A percentile compares a stretch with the other conserved stretches of the same genome.
Evolutionary conservation across 169 alveolate genomes (phyloP).

Genomic region (Plasmodium cynomolgi): DNA sequence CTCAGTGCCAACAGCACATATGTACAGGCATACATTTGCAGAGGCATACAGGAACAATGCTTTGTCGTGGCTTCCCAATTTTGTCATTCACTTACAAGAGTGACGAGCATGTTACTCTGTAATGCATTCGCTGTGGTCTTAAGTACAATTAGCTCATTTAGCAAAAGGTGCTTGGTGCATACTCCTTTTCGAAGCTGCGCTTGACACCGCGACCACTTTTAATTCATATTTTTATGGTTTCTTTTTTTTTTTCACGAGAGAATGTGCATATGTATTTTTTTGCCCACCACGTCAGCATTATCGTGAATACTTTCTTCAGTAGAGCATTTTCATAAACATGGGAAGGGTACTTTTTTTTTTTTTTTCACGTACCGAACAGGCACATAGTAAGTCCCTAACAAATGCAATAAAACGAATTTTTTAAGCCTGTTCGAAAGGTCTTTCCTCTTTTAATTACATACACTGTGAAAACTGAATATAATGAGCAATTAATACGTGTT

Average conservation of each 20-base stretch:
- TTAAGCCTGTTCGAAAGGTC: background rate
- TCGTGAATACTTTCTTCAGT: background rate
- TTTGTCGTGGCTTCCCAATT: background rate
- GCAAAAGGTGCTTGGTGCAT: background rate
- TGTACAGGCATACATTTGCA: background rate
- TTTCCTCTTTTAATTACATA: background rate
- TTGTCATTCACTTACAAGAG: background rate
- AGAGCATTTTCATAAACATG: background rate
- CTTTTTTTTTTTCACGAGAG: background rate
- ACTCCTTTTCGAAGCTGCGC: background rate
- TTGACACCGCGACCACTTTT: background rate
- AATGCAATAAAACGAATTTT: background rate
- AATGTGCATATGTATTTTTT: background rate
- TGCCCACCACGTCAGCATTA: background rate
- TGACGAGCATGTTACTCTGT: background rate
- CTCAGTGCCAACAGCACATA: background rate
- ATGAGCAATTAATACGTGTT: background rate
- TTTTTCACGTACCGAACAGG: background rate
- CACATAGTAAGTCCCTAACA: background rate
- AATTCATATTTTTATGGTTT: background rate
- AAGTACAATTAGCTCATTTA: background rate
- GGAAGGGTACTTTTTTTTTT: background rate
- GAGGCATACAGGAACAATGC: background rate
- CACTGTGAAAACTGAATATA: background rate
- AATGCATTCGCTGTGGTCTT: background rate